These are phyloP conservation scores for Aspergillus arachidicola DNA, from an alignment of 2,329 filamentous ascomycete species.

Conservation along the genomic window DNA sequence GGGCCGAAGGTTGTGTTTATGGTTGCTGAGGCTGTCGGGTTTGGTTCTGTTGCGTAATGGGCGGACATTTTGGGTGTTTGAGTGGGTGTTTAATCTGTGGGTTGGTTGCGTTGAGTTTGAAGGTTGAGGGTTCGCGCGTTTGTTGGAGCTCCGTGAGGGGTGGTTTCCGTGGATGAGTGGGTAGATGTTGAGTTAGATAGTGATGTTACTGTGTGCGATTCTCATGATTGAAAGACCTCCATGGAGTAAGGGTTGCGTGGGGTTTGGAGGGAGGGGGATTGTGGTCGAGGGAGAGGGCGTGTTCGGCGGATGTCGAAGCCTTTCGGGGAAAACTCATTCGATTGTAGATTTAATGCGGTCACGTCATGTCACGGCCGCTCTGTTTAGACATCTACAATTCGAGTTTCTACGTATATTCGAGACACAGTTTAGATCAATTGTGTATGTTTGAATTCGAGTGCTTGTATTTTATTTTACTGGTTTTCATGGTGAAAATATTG, in stretches of 20 bases:
- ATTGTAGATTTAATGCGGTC: not conserved
- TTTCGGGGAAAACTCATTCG: conserved; percentile 17
- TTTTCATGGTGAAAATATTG: not conserved
- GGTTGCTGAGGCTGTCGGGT: conserved; percentile 88
- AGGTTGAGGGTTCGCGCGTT: not conserved
- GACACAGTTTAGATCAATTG: too few relatives aligned
- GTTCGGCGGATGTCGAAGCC: conserved; percentile 21
- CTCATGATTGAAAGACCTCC: not conserved
- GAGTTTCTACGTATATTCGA: not conserved
- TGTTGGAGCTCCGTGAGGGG: not conserved
- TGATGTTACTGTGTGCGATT: not conserved
- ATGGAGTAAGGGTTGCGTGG: not conserved
- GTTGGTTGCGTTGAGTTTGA: not conserved
- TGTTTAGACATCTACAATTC: not conserved
- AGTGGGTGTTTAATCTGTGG: not conserved
- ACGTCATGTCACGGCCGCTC: conserved; percentile 20
- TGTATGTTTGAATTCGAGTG: not conserved
- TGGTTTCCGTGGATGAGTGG: not conserved
- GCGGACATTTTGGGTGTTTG: conserved; percentile 68
- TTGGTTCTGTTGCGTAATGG: conserved; percentile 92
- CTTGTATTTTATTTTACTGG: not conserved
- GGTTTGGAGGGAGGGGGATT: not conserved
- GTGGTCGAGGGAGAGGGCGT: conserved; percentile 4
- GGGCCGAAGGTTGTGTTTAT: conserved; percentile 89
- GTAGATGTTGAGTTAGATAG: not conserved